Conservation (phyloP, 306 rosid species). For the Quercus agrifolia region DNA sequence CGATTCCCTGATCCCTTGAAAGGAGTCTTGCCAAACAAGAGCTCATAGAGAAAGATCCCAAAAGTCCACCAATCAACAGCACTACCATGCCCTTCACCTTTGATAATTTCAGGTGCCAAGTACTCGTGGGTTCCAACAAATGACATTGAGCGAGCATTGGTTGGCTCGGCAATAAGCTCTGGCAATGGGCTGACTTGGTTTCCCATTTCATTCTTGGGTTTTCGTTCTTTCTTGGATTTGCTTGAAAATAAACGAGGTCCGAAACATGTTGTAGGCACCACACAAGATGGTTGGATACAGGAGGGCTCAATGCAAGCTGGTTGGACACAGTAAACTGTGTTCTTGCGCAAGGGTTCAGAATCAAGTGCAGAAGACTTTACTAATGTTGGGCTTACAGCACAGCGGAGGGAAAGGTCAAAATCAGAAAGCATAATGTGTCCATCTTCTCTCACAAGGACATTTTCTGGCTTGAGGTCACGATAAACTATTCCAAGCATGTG, state of each 20-base stretch:
- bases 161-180: slow-evolving; percentile 55
- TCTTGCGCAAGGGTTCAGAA: slow-evolving; percentile 35
- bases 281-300: slow-evolving; percentile 52
- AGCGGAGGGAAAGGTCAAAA: slow-evolving; percentile 57
- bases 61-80: slow-evolving; percentile 68
- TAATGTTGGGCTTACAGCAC: slow-evolving; percentile 43
- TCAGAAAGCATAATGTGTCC: slow-evolving; percentile 62
- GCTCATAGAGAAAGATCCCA: slow-evolving; percentile 56
- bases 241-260: slow-evolving; percentile 49
- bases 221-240: slow-evolving; percentile 44
- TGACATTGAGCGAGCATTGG: slow-evolving; percentile 61
- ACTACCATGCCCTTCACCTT: slow-evolving; percentile 58
- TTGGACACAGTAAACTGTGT: slow-evolving; percentile 44
- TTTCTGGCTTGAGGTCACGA: slow-evolving; percentile 60
- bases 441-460: slow-evolving; percentile 56
- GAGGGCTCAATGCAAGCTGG: slow-evolving; percentile 56
- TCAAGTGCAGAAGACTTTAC: slow-evolving; percentile 41
- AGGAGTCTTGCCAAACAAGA: slow-evolving; percentile 56
- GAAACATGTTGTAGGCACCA: slow-evolving; percentile 50
- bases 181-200: slow-evolving; percentile 57
- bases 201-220: slow-evolving; percentile 48
- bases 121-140: slow-evolving; percentile 61
- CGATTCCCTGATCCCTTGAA: slow-evolving; percentile 59
- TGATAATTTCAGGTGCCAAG: slow-evolving; percentile 56
- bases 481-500: slow-evolving; percentile 63